Conservation (phyloP, 2,329 filamentous ascomycete species). For the Scedosporium minutisporum region DNA sequence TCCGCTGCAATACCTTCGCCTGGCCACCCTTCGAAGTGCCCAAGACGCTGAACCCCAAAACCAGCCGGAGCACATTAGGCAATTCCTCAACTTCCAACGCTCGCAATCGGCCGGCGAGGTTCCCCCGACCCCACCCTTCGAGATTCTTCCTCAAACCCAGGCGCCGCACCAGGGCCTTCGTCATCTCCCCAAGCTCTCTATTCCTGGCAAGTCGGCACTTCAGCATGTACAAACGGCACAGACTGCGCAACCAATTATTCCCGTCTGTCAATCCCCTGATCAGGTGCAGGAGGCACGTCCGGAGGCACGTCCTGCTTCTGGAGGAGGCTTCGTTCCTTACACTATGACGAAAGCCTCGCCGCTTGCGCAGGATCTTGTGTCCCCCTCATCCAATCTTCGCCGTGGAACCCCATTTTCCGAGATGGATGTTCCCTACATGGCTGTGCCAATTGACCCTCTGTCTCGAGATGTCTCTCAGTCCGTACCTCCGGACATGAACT, state of each 20-base stretch:
- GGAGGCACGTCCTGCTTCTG: slow-evolving; percentile 3
- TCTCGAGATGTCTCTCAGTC: slow-evolving; percentile 77
- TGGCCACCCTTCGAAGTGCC: slow-evolving; percentile 47
- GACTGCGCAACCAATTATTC: slow-evolving; percentile 12
- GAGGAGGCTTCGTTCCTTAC: slow-evolving; percentile 33
- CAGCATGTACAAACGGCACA: slow-evolving; percentile 13
- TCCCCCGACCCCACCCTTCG: slow-evolving; percentile 61
- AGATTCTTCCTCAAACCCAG: slow-evolving; percentile 21
- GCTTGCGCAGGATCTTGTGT: slow-evolving; percentile 45
- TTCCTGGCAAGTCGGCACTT: slow-evolving; percentile 32
- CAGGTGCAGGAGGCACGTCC: slow-evolving; percentile 11
- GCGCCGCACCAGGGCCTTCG: slow-evolving; percentile 46
- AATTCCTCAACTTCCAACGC: slow-evolving; percentile 82
- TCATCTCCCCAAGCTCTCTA: slow-evolving; percentile 52
- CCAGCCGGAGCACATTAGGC: slow-evolving; percentile 84
- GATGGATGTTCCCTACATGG: slow-evolving; percentile 76
- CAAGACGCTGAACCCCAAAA: slow-evolving; percentile 62
- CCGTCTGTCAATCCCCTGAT: background rate
- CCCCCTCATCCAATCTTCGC: slow-evolving; percentile 56
- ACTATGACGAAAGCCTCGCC: slow-evolving; percentile 42
- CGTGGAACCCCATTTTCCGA: slow-evolving; percentile 85
- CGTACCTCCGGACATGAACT: slow-evolving; percentile 89
- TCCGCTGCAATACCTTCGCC: slow-evolving; percentile 61
- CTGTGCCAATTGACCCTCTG: slow-evolving; percentile 60
- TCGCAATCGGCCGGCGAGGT: slow-evolving; percentile 42